These are phyloP conservation scores for Smittium mucronatum DNA, from an alignment of 371 early-diverging fungal genomes.

Conservation along the genomic window DNA sequence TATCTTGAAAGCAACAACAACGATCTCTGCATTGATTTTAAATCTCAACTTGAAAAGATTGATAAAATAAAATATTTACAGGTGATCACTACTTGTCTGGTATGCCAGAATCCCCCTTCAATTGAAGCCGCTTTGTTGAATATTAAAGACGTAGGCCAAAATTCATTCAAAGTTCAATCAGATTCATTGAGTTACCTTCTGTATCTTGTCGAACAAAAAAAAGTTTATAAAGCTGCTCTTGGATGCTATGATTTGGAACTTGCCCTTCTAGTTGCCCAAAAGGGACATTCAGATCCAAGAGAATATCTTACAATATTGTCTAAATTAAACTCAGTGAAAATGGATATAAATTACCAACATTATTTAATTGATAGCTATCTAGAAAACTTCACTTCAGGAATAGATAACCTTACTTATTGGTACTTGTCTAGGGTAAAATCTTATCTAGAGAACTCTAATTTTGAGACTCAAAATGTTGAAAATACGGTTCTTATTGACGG, in stretches of 20 bases:
- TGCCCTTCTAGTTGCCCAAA: slow-evolving; percentile 87
- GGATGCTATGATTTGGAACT: slow-evolving; percentile 88
- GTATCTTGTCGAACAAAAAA: slow-evolving; percentile 76
- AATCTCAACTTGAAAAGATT: slow-evolving; percentile 42
- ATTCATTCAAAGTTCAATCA: slow-evolving; percentile 48
- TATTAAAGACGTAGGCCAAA: slow-evolving; percentile 41
- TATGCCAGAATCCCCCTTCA: slow-evolving; percentile 68
- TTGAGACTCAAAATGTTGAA: not conserved
- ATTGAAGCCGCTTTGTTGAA: slow-evolving; percentile 64
- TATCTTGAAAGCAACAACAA: slow-evolving; percentile 47
- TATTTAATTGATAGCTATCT: slow-evolving; percentile 82
- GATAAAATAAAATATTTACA: slow-evolving; percentile 57
- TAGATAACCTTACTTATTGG: slow-evolving; percentile 45
- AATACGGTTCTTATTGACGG: not conserved
- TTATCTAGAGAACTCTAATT: not conserved
- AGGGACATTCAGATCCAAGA: slow-evolving; percentile 88
- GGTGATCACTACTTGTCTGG: slow-evolving; percentile 73
- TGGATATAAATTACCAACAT: slow-evolving; percentile 50
- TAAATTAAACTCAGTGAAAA: slow-evolving; percentile 55
- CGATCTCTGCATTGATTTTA: slow-evolving; percentile 57
- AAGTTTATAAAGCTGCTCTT: slow-evolving; percentile 78
- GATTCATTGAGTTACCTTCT: slow-evolving; percentile 79
- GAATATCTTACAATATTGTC: slow-evolving; percentile 86
- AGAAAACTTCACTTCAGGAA: slow-evolving; percentile 50
- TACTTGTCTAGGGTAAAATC: slow-evolving; percentile 3